Percentiles rank a stretch among this genome's conserved stretches.
These are phyloP conservation scores for Peterozyma xylosa DNA, from an alignment of 805 yeast species.

Conservation along the genomic window DNA sequence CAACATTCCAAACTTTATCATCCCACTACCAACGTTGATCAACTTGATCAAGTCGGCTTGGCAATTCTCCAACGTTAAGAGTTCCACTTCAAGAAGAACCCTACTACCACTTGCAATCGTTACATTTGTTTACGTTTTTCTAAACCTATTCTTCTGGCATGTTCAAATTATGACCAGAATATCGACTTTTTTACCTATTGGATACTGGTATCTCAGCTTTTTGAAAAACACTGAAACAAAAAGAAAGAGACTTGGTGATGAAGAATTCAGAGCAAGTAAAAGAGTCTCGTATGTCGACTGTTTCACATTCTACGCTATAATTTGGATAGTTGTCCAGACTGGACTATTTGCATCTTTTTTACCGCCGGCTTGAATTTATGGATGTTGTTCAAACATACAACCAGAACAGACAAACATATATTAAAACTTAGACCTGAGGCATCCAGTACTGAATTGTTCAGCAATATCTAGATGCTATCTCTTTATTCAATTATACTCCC, in stretches of 20 bases:
- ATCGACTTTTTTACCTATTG: conserved; percentile 68
- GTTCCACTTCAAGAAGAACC: conserved; percentile 23
- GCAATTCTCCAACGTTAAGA: conserved; percentile 11
- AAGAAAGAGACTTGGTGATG: conserved; percentile 7
- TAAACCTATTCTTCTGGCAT: conserved; percentile 62
- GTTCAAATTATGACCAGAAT: conserved; percentile 82
- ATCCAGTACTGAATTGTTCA: no score
- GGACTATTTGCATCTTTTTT: conserved; percentile 72
- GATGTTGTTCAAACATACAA: no score
- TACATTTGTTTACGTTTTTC: conserved; percentile 34
- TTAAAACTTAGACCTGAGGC: no score
- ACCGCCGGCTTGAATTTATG: conserved; percentile 75
- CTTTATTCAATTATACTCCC: no score
- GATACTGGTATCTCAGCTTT: conserved; percentile 62
- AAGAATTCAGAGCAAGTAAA: conserved; percentile 7
- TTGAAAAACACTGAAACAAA: conserved; percentile 16
- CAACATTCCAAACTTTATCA: conserved; percentile 75
- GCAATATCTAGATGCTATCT: no score
- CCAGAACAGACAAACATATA: no score
- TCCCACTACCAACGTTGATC: conserved; percentile 62
- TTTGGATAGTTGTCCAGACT: conserved; percentile 67
- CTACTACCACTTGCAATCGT: conserved; percentile 33
- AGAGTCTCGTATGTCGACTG: conserved; percentile 18
- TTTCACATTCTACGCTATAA: conserved; percentile 37
- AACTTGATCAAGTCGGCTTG: conserved; percentile 33